Evolutionary conservation across 495 filamentous ascomycete species (phyloP).

Genomic region (Penicillium paxilli): DNA sequence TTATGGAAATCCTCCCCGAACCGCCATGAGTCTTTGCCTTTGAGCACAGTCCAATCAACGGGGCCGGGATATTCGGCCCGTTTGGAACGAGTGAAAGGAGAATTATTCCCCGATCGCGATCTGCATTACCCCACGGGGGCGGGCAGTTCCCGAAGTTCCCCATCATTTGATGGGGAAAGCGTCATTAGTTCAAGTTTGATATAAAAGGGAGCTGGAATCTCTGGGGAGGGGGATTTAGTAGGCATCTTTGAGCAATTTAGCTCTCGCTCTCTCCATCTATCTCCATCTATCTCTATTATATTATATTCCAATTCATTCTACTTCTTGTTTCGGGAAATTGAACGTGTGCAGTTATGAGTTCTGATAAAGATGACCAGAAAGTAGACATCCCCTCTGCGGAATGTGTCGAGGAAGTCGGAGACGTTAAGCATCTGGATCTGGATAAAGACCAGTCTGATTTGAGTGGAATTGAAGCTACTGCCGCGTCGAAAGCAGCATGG

Average conservation of each 20-base stretch:
- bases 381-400: neutral
- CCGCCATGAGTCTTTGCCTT: neutral
- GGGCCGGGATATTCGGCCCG: neutral
- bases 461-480: constrained; percentile 16
- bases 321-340: neutral
- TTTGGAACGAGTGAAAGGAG: neutral
- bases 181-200: too few relatives aligned
- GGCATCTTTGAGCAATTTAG: neutral
- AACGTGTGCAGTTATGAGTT: constrained; percentile 1
- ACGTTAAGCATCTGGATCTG: constrained; percentile 1
- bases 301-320: neutral
- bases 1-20: neutral
- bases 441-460: constrained; percentile 5
- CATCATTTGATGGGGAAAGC: too few relatives aligned
- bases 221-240: neutral
- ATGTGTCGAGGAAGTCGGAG: constrained; percentile 13
- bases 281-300: neutral
- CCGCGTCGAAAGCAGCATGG: constrained; percentile 17
- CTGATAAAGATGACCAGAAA: neutral
- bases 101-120: neutral
- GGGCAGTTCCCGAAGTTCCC: neutral
- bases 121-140: constrained; percentile 1
- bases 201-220: neutral
- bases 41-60: neutral
- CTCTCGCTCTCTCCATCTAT: too few relatives aligned